Conservation (phyloP, 1,284 basidiomycete genomes). For the Naganishia cerealis region DNA sequence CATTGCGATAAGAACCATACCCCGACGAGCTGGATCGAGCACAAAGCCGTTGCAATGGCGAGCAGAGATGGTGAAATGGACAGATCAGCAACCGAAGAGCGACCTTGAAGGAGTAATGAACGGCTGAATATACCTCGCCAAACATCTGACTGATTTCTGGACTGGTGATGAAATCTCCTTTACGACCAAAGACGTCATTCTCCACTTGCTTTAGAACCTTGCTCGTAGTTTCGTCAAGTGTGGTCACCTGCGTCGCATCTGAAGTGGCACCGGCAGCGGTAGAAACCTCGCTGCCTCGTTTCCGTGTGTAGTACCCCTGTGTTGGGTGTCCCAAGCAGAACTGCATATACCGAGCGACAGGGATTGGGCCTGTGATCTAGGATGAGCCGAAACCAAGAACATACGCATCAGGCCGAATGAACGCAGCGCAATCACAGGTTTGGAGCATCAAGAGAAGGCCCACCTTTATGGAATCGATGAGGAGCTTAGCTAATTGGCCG, state of each 20-base stretch:
- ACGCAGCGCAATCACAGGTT: not conserved
- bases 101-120: slow-evolving; percentile 34
- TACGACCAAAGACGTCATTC: slow-evolving; percentile 74
- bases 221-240: not conserved
- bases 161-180: slow-evolving; percentile 93
- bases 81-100: not conserved
- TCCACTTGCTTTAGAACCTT: slow-evolving; percentile 41
- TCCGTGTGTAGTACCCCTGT: slow-evolving; percentile 77
- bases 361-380: slow-evolving; percentile 80
- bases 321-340: slow-evolving; percentile 81
- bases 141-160: slow-evolving; percentile 97
- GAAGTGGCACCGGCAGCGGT: not conserved
- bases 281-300: not conserved
- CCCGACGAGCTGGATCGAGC: slow-evolving; percentile 66
- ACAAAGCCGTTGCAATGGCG: slow-evolving; percentile 16
- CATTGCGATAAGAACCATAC: slow-evolving; percentile 84
- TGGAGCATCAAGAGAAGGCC: not conserved
- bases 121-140: slow-evolving; percentile 70
- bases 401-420: not conserved
- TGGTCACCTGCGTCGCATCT: not conserved
- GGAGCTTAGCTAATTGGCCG: slow-evolving; percentile 55
- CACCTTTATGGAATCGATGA: slow-evolving; percentile 69
- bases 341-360: slow-evolving; percentile 83
- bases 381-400: not conserved
- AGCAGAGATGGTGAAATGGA: slow-evolving; percentile 32